A percentile compares a stretch with the other conserved stretches of the same genome.
These are phyloP conservation scores for Thermomucor indicae-seudaticae DNA, from an alignment of 371 early-diverging fungal genomes.

Conservation along the genomic window DNA sequence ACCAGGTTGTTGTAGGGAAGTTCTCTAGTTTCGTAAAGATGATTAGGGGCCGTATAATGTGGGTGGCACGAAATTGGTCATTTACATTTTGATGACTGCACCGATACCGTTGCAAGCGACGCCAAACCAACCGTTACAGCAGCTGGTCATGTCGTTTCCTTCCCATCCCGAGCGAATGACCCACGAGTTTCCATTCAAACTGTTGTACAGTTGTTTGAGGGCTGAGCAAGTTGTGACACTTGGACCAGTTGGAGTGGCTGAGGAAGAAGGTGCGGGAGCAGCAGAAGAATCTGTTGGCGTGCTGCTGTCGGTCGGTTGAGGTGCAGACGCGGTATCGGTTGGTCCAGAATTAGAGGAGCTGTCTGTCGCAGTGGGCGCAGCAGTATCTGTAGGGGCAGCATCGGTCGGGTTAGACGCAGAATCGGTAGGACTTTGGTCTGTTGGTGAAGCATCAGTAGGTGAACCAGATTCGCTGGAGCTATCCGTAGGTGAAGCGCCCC, in stretches of 20 bases:
- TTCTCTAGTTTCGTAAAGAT: constrained; percentile 32
- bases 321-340: not conserved
- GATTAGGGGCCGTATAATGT: not conserved
- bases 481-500: no score
- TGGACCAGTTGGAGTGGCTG: not conserved
- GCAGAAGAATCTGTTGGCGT: not conserved
- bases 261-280: not conserved
- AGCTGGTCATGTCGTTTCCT: constrained; percentile 33
- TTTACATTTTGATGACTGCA: constrained; percentile 35
- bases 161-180: constrained; percentile 34
- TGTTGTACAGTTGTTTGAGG: constrained; percentile 26
- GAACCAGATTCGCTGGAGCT: no score
- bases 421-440: not conserved
- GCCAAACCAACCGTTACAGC: constrained; percentile 36
- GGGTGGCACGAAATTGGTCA: no score
- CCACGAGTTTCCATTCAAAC: constrained; percentile 35
- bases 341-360: not conserved
- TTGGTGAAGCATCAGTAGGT: no score
- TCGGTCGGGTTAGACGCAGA: no score
- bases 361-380: not conserved
- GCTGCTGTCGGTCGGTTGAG: not conserved
- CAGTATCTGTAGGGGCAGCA: not conserved
- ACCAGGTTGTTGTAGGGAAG: constrained; percentile 41
- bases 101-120: constrained; percentile 34
- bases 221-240: constrained; percentile 20